phyloP scores from a whole-genome alignment of 768 basidiomycete species.

The Rhodotorula taiwanensis region DNA sequence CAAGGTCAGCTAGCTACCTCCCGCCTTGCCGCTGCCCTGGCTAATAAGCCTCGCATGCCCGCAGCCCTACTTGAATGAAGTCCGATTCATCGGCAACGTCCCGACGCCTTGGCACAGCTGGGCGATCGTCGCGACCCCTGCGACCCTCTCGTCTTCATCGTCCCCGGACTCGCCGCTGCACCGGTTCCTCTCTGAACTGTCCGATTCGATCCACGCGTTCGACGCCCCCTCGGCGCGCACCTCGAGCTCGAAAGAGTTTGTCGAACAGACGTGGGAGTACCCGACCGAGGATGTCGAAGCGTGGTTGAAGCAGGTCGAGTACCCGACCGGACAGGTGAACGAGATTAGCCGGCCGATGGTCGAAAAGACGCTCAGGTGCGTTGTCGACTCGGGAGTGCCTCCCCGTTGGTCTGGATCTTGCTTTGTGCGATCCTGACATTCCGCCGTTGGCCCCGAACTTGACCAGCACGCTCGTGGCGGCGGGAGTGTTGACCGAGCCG shows the following conservation, averaged over 20 bases:
- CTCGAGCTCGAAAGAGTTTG: slow-evolving; percentile 63
- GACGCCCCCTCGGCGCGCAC: slow-evolving; percentile 51
- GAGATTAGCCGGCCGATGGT: slow-evolving; percentile 31
- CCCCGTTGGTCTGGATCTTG: background rate
- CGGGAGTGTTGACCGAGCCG: slow-evolving; percentile 35
- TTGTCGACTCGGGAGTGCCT: background rate
- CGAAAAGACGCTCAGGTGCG: slow-evolving; percentile 36
- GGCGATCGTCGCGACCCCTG: slow-evolving; percentile 60
- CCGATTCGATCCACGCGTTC: slow-evolving; percentile 62
- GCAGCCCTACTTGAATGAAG: slow-evolving; percentile 28
- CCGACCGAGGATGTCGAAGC: slow-evolving; percentile 70
- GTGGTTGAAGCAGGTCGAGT: slow-evolving; percentile 38
- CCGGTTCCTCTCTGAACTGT: slow-evolving; percentile 60
- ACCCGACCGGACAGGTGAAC: slow-evolving; percentile 31
- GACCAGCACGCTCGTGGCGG: slow-evolving; percentile 32
- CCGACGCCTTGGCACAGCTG: slow-evolving; percentile 96
- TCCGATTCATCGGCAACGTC: slow-evolving; percentile 36
- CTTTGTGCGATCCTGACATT: background rate
- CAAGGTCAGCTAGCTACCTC: slow-evolving; percentile 70
- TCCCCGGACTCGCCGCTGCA: slow-evolving; percentile 42
- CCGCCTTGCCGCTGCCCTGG: slow-evolving; percentile 52
- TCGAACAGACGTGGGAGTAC: slow-evolving; percentile 72
- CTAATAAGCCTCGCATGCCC: background rate
- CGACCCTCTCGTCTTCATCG: slow-evolving; percentile 9
- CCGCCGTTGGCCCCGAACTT: too few relatives aligned